phyloP scores from a whole-genome alignment of 768 basidiomycete genomes.

The Lactarius psammicola region DNA sequence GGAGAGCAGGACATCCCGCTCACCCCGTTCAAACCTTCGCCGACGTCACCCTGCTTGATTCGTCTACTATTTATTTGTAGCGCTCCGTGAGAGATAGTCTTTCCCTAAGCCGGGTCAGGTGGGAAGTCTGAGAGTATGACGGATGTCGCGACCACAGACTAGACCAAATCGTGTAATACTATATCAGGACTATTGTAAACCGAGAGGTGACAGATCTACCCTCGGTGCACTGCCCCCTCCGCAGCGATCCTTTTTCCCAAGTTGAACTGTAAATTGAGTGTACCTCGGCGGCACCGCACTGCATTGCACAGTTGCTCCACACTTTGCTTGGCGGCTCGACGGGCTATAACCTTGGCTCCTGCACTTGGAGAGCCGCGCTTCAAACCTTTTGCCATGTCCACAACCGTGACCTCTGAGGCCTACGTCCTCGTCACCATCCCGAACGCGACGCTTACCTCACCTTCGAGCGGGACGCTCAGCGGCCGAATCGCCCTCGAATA shows the following conservation, averaged over 20 bases:
- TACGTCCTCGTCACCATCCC: slow-evolving; percentile 26
- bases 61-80: background rate
- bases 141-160: too few species aligned
- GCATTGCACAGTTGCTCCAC: slow-evolving; percentile 3
- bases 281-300: background rate
- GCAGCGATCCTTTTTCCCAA: too few species aligned
- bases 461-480: slow-evolving; percentile 15
- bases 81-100: background rate
- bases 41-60: slow-evolving; percentile 15
- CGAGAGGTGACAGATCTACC: background rate
- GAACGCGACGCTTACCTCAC: slow-evolving; percentile 22
- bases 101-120: background rate
- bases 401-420: slow-evolving; percentile 9
- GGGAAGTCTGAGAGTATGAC: background rate
- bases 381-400: slow-evolving; percentile 4
- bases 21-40: slow-evolving; percentile 8
- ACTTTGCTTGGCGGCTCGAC: background rate
- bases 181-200: background rate
- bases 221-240: background rate
- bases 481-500: slow-evolving; percentile 26
- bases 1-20: slow-evolving; percentile 10
- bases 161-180: background rate
- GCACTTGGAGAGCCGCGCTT: background rate
- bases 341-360: background rate
- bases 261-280: too few species aligned